Base-by-base conservation (phyloP, 1,139 yeast species). In the Saccharomyces hybrid region DNA sequence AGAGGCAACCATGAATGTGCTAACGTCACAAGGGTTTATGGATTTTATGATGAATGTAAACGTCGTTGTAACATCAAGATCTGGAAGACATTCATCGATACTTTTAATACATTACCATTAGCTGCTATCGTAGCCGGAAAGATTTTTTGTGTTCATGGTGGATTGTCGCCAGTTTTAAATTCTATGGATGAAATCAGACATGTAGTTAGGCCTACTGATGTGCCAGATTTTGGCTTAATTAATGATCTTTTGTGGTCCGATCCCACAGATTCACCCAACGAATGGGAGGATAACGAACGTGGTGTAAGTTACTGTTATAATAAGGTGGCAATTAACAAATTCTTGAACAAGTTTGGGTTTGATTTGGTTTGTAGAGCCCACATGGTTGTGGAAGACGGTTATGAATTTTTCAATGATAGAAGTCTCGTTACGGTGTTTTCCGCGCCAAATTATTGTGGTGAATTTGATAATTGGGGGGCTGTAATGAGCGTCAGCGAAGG, bases 351-450 rank as follows among this genome's bases (percentile, higher is more conserved):
- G 64, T 93, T 91, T 69, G 95, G 93, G 38, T 90, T 93, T 71
- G 98, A 93, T 73, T 78, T 93, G 61, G 97, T 93, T 47, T 93
- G 97, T 70, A 81, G 99, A 62, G 98, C 98, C 16, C 98, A 93
- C 73, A 91, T 93, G 98, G 98, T 93, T 60, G 98, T 93, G 27
- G 98, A 93, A 69, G 99, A 93, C 70, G 99, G 99, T 1, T 93
- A 93, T 70, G 98, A 93, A 73, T 93, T 93, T 70, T 93, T 93
- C 74, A 91, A 91, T 69, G 97, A 91, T 70, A 79, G 96, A 54
- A 87, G 96, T 28, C 76, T 93, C 59, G 98, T 93, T 4, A 93
- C 99, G 0, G 97, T 93, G 13, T 93, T 93, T 70, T 83, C 90
- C 54, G 99, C 99, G 0, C 98, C 99, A 1, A 93, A 93, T 71